These are phyloP conservation scores for Aspergillus unguis DNA, from an alignment of 2,329 filamentous ascomycete genomes.

Conservation along the genomic window DNA sequence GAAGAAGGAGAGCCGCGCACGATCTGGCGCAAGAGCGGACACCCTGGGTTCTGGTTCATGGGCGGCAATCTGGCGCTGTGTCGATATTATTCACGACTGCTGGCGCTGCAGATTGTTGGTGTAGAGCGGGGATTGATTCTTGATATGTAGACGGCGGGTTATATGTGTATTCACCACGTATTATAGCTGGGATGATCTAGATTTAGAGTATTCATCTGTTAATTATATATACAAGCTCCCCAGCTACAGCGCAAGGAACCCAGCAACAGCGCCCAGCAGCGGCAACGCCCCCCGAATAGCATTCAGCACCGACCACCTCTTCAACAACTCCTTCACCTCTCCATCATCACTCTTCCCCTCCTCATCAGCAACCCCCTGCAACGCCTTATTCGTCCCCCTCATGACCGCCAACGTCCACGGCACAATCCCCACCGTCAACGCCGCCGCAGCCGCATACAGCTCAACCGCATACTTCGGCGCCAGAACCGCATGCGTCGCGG, in stretches of 20 bases:
- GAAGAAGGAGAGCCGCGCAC: constrained; percentile 53
- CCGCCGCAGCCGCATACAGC: constrained; percentile 28
- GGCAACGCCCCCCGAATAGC: constrained; percentile 14
- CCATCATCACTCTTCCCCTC: background rate
- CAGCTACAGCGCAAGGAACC: constrained; percentile 1
- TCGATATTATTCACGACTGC: constrained; percentile 56
- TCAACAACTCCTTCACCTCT: constrained; percentile 15
- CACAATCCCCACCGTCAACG: constrained; percentile 30
- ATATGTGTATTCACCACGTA: background rate
- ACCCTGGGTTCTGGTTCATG: constrained; percentile 66
- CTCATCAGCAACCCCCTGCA: constrained; percentile 19
- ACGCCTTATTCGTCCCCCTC: constrained; percentile 25
- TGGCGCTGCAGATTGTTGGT: constrained; percentile 52
- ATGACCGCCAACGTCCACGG: constrained; percentile 34
- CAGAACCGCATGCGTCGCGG: constrained; percentile 12
- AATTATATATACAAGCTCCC: background rate
- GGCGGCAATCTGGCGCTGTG: constrained; percentile 64
- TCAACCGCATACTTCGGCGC: constrained; percentile 9
- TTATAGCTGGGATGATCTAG: too few relatives aligned
- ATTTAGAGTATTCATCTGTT: too few relatives aligned
- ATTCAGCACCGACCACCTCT: constrained; percentile 16
- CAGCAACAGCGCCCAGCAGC: constrained; percentile 13
- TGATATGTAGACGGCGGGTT: too few relatives aligned
- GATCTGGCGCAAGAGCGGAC: constrained; percentile 61
- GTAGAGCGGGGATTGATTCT: constrained; percentile 28